Evolutionary conservation across 352 stramenopile genomes (phyloP).

Genomic region (Phytophthora cajani): DNA sequence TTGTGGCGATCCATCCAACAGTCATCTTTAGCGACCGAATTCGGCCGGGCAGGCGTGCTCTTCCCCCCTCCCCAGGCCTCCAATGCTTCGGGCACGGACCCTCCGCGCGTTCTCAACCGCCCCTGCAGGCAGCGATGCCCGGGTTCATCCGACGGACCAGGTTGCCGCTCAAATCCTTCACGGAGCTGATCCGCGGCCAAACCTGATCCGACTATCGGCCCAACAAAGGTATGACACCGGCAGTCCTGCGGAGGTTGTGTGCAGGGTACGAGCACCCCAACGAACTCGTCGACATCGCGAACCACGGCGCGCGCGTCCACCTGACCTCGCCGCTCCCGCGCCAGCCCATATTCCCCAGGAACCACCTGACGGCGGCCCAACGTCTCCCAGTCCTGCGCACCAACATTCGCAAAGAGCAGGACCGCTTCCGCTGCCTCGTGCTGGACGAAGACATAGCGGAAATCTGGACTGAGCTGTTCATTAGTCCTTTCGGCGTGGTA

Average conservation of each 20-base stretch:
- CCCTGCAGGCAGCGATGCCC: neutral
- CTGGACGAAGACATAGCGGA: slow-evolving; percentile 5
- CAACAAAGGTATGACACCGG: slow-evolving; percentile 1
- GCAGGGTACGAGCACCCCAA: too few relatives aligned
- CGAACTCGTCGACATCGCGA: too few relatives aligned
- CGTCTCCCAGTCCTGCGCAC: neutral
- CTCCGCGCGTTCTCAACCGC: neutral
- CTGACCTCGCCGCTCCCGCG: neutral
- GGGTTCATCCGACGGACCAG: neutral
- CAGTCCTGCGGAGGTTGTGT: neutral
- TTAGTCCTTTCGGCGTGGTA: slow-evolving; percentile 27
- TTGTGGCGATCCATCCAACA: too few relatives aligned
- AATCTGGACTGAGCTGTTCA: slow-evolving; percentile 9
- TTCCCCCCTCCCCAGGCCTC: neutral
- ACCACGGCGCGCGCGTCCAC: neutral
- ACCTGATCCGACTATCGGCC: neutral
- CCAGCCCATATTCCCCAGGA: neutral
- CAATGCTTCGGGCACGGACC: neutral
- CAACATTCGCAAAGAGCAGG: slow-evolving; percentile 18
- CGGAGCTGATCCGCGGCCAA: slow-evolving; percentile 6
- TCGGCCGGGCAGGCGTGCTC: too few relatives aligned
- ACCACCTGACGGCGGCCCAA: neutral
- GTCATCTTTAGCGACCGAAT: too few relatives aligned
- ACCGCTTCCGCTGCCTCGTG: neutral
- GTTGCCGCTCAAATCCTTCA: neutral